Conservation (phyloP, 441 rosid species). For the Isatis lusitanica region DNA sequence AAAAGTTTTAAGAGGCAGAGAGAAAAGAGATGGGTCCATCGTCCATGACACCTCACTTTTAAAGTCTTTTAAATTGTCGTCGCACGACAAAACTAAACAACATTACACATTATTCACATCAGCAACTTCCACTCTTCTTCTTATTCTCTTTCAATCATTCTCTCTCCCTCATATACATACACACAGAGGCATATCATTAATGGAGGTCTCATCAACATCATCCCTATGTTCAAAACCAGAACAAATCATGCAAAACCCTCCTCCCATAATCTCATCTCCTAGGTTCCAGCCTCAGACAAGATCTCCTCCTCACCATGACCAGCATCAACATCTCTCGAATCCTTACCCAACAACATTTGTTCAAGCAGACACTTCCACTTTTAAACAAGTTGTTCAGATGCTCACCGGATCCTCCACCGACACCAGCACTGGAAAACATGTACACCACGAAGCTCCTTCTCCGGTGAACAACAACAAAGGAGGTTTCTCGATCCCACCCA, state of each 20-base stretch:
- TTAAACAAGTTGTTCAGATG: slow-evolving; percentile 97
- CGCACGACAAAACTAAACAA: slow-evolving; percentile 37
- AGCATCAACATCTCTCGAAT: slow-evolving; percentile 66
- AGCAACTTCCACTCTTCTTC: slow-evolving; percentile 43
- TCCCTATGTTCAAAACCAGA: slow-evolving; percentile 33
- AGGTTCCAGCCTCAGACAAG: slow-evolving; percentile 41
- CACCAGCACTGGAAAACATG: slow-evolving; percentile 51
- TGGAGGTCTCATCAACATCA: slow-evolving; percentile 40
- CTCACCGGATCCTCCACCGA: slow-evolving; percentile 85
- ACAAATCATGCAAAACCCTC: slow-evolving; percentile 30
- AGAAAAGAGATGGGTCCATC: slow-evolving; percentile 31
- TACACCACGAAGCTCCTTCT: slow-evolving; percentile 48
- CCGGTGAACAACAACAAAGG: slow-evolving; percentile 32
- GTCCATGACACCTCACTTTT: slow-evolving; percentile 38
- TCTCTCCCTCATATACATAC: slow-evolving; percentile 35
- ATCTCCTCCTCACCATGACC: slow-evolving; percentile 41
- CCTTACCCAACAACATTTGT: slow-evolving; percentile 97
- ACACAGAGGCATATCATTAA: slow-evolving; percentile 26
- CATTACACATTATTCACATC: slow-evolving; percentile 37
- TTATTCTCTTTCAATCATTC: slow-evolving; percentile 36
- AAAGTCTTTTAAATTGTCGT: slow-evolving; percentile 37
- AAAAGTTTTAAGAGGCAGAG: not conserved
- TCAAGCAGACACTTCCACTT: slow-evolving; percentile 84
- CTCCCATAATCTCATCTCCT: slow-evolving; percentile 31
- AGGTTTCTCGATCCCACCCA: slow-evolving; percentile 62